Conservation (phyloP, 129 eudicot genomes). For the Lactuca saligna region DNA sequence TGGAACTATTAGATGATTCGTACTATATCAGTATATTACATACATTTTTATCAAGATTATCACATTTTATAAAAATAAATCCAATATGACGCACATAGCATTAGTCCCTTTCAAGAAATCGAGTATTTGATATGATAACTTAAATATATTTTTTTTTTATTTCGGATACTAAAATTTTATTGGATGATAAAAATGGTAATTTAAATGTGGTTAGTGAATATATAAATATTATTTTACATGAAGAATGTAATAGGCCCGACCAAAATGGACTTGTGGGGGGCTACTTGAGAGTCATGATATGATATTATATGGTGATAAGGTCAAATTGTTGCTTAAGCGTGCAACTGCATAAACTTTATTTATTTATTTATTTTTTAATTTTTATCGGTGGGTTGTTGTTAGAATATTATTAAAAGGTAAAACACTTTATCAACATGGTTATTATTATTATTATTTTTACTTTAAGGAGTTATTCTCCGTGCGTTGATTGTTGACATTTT, state of each 20-base stretch:
- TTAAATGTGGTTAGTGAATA: conserved; percentile 15
- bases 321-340: conserved; percentile 41
- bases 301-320: conserved; percentile 27
- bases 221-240: conserved; percentile 15
- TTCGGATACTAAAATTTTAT: too few relatives aligned
- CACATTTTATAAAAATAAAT: too few relatives aligned
- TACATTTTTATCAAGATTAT: too few relatives aligned
- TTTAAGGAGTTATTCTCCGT: not conserved
- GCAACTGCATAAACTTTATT: conserved; percentile 23
- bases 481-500: not conserved
- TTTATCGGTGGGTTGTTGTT: conserved; percentile 14
- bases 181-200: not conserved
- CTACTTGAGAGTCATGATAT: conserved; percentile 34
- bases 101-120: too few relatives aligned
- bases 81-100: too few relatives aligned
- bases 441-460: not conserved
- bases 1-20: not conserved
- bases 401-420: conserved; percentile 12
- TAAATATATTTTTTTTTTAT: too few relatives aligned
- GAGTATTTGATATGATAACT: too few relatives aligned
- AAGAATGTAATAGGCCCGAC: conserved; percentile 29
- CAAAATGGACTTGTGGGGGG: conserved; percentile 30
- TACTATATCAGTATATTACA: too few relatives aligned
- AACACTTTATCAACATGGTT: conserved; percentile 19
- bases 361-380: too few relatives aligned